Base-by-base conservation (phyloP, 2,329 filamentous ascomycete species). In the Aspergillus calidoustus region DNA sequence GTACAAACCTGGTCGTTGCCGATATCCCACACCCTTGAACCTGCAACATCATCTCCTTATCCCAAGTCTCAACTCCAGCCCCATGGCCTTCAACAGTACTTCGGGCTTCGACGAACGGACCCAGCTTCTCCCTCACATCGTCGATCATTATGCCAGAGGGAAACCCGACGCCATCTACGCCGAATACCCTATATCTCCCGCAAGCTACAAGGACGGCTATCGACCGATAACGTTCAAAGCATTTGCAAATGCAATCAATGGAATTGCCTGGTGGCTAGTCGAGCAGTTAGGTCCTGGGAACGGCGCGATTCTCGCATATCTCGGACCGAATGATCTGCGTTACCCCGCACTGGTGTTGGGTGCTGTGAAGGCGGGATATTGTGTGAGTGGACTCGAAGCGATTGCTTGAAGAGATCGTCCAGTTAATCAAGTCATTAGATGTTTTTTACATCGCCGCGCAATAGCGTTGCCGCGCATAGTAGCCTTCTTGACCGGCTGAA, bases 271-370 rank as follows among this genome's bases (percentile, higher is more conserved):
- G 52, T 69, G 64, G 62, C 28, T 71, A n/a, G 60, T 59, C 8
- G 69, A 73, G 43, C 70, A 69, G 5, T 69, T 78, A 43, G 76
- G 75, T 1, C 66, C 70, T 19, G 71, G 74, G 15, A 69, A 64
- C 59, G 62, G 61, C 5, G 70, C 77, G 43, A 73, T 73, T 5
- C 55, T 81, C 17, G 68, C 78, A 4, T 82, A 80, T 56, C 64
- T 81, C 15, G 80, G 79, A 0, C 75, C 77, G 3, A 79, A 74
- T 54, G 80, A 82, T 66, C 54, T 78, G 5, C 68, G 80, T 19
- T 79, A 80, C 50, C 65, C 72, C 1, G 69, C 75, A 3, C 52
- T 82, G 43, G 64, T 77, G 11, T 58, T 79, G 9, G 78, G 73
- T 3, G 75, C 77, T 30, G 65, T 79, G 49, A 79, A 79, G 60